These are phyloP conservation scores for Xylariaceae sp. DNA, from an alignment of 2,329 filamentous ascomycete genomes.

Conservation along the genomic window DNA sequence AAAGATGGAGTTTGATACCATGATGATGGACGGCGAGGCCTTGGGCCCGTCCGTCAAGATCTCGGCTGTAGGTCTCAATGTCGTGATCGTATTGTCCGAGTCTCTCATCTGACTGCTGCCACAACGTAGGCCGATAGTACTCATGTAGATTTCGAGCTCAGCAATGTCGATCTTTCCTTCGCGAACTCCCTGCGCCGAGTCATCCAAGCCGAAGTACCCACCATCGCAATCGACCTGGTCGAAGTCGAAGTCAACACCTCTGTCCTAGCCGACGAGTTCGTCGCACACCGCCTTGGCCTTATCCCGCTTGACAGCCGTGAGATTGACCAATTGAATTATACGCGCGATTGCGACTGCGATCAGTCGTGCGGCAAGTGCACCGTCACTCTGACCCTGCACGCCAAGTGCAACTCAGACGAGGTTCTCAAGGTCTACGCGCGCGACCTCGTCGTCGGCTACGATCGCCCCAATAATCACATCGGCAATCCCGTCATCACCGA, in stretches of 20 bases:
- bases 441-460: conserved; percentile 71
- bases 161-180: conserved; percentile 82
- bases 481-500: conserved; percentile 83
- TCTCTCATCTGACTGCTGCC: conserved; percentile 15
- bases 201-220: conserved; percentile 91
- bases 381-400: conserved; percentile 78
- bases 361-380: conserved; percentile 91
- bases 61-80: conserved; percentile 43
- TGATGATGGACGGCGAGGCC: conserved; percentile 56
- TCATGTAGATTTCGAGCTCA: conserved; percentile 88
- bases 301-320: conserved; percentile 83
- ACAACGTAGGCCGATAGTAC: conserved; percentile 64
- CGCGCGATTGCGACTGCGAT: conserved; percentile 94
- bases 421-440: conserved; percentile 93
- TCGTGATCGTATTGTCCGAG: neutral
- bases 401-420: conserved; percentile 77
- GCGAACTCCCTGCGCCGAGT: conserved; percentile 89
- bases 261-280: conserved; percentile 94
- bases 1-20: conserved; percentile 55
- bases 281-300: conserved; percentile 86
- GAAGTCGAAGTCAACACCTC: conserved; percentile 91
- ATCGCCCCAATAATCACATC: conserved; percentile 67
- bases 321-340: conserved; percentile 78
- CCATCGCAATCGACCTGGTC: conserved; percentile 89
- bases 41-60: conserved; percentile 56